Evolutionary conservation across 345 rosid species (phyloP), one percentile per base, ranked within the genome.

Genomic region (Passiflora organensis): DNA sequence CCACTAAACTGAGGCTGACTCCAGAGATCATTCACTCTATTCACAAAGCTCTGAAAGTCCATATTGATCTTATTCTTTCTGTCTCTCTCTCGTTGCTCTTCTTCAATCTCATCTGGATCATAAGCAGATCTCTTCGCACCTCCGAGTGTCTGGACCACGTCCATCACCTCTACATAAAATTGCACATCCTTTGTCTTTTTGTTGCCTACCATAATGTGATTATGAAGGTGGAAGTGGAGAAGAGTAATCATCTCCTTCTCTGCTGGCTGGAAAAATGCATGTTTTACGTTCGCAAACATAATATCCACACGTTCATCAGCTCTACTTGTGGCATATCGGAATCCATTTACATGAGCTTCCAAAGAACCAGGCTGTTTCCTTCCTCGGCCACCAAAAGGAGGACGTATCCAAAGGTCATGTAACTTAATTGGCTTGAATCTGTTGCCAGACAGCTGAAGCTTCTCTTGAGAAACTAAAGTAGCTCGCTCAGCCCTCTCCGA

Each of bases 251-350:
- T 86, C 73, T 86, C 96, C 68, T 77, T 93, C 67, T 89, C 96
- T 48, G 99, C 95, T n/a, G 99, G 94, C 76, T 86, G 99, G 63
- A 93, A 89, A 56, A 93, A 82, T 0, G 94, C 94, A 70, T 93
- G 95, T 60, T 93, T 93, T 58, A 89, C 69, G 70, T 89, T 93
- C 13, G 62, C 82, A 78, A 78, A 89, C 95, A 93, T 75, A 36
- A 89, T 55, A 42, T 93, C 99, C 43, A 86, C 89, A 0, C 87
- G 93, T 71, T 89, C 96, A 2, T 89, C 87, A 15, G 85, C 71
- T 72, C 91, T 84, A 22, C 85, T 72, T 5, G 95, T 89, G 45
- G 91, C 75, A 70, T 78, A 89, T 11, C 95, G 80, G 59, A 93
- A 81, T 46, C 96, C 96, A 73, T 93, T 93, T 12, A 68, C 57